Base-by-base conservation (phyloP, 257 asterid species). In the Solanum piurae region DNA sequence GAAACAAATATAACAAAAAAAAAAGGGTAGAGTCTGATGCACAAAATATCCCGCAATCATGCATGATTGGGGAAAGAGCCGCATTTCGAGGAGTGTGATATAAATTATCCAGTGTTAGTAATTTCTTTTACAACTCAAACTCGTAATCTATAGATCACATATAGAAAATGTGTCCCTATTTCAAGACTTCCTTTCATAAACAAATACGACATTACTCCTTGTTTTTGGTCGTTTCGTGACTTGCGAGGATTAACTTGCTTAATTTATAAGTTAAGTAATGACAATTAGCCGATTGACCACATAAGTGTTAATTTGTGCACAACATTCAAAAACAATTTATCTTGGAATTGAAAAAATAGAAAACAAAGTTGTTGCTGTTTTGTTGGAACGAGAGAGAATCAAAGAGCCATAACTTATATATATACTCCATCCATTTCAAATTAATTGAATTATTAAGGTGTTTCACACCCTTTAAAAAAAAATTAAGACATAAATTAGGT, bases 91-190 rank as follows among this genome's bases (percentile, higher is more conserved):
- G 1, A 11, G 20, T 25, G 0, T 27, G 2, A 66, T 2, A 6
- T 27, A 66, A 7, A 66, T 1, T 25, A 66, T 66, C 8, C 3
- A 64, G 0, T 0, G 0, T 11, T 64, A 11, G 0, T 25, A 2
- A 66, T 3, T 12, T 1, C 1, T 66, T 12, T 5, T 2, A 68
- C 20, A 1, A 27, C 1, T 68, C 2, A 68, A 68, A 68, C 20
- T 27, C 0, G 5, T 68, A 27, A 12, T 68, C 0, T 66, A 66
- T 27, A 12, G 0, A 66, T 66, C 2, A 66, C 5, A 27, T 3
- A 25, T 0, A 27, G 0, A 68, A 0, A 68, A 68, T 12, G 12
- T 12, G 0, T 64, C 2, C 0, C 5, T 64, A 0, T 64, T 25
- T n/a, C 4, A 25, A 25, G 7, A 25, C 0, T n/a, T 11, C 0